phyloP scores from a whole-genome alignment of 306 rosid genomes.

The Cucurbita ficifolia region DNA sequence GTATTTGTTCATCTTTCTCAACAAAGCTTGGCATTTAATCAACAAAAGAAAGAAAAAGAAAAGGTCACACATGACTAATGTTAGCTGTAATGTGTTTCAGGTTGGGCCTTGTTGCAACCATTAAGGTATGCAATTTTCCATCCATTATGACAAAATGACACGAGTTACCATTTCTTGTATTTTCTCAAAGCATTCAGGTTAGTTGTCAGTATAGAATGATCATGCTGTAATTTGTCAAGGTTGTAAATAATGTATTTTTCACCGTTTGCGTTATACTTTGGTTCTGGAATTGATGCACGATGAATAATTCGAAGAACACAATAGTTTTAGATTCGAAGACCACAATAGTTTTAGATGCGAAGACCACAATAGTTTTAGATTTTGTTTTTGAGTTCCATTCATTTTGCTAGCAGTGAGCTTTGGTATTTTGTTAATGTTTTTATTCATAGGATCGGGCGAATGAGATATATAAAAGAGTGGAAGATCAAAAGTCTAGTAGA shows the following conservation, averaged over 20 bases:
- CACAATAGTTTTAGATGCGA: no score
- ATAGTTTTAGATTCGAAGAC: not conserved
- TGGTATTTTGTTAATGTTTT: constrained; percentile 5
- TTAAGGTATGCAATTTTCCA: constrained; percentile 49
- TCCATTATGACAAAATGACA: constrained; percentile 5
- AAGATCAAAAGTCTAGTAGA: constrained; percentile 90
- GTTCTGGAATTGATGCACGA: not conserved
- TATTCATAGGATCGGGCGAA: constrained; percentile 79
- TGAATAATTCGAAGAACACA: not conserved
- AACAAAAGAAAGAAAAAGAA: not conserved
- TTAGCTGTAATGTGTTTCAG: constrained; percentile 36
- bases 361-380: not conserved
- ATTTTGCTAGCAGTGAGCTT: not conserved
- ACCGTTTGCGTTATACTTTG: not conserved
- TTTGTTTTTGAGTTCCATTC: not conserved
- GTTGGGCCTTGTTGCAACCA: constrained; percentile 95
- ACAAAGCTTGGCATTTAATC: not conserved
- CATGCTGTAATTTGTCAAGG: not conserved
- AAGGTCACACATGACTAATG: constrained; percentile 16
- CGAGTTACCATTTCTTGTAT: not conserved
- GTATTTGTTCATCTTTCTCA: not conserved
- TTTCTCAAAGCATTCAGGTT: not conserved
- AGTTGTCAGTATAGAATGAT: not conserved
- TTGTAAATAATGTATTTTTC: not conserved
- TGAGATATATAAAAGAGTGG: constrained; percentile 91